phyloP scores from a whole-genome alignment of 345 rosid genomes.

The Pseudoturritis turrita region DNA sequence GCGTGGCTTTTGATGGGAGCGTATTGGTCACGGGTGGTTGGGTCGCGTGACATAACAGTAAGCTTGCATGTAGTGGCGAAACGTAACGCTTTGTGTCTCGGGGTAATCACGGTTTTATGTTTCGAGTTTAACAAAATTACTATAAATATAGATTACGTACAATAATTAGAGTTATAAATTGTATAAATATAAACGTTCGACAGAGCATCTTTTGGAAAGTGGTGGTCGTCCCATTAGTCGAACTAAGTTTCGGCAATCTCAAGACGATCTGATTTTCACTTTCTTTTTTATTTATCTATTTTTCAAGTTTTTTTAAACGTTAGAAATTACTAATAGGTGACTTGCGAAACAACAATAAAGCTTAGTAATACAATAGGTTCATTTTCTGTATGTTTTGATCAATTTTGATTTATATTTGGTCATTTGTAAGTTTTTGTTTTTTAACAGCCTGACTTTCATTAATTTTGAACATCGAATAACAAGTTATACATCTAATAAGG shows the following conservation, averaged over 20 bases:
- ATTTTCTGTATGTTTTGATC: background rate
- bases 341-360: background rate
- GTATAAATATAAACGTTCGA: conserved; percentile 23
- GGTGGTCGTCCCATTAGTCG: conserved; percentile 76
- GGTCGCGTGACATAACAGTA: conserved; percentile 29
- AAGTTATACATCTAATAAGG: too few relatives aligned
- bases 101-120: conserved; percentile 33
- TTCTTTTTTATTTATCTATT: background rate
- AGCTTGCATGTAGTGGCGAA: conserved; percentile 35
- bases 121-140: conserved; percentile 30
- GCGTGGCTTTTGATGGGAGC: background rate
- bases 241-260: conserved; percentile 61
- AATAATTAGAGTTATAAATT: conserved; percentile 14
- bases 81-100: conserved; percentile 40
- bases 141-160: conserved; percentile 22
- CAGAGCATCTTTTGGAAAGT: conserved; percentile 93
- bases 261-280: conserved; percentile 63
- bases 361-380: background rate
- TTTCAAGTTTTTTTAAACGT: background rate
- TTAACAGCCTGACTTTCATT: too few relatives aligned
- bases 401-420: background rate
- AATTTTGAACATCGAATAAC: too few relatives aligned
- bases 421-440: too few relatives aligned
- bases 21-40: conserved; percentile 6
- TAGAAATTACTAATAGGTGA: background rate